These are phyloP conservation scores for Bolboschoenoplectus hybrid DNA, from an alignment of 202 grass and related monocot species.

Conservation along the genomic window DNA sequence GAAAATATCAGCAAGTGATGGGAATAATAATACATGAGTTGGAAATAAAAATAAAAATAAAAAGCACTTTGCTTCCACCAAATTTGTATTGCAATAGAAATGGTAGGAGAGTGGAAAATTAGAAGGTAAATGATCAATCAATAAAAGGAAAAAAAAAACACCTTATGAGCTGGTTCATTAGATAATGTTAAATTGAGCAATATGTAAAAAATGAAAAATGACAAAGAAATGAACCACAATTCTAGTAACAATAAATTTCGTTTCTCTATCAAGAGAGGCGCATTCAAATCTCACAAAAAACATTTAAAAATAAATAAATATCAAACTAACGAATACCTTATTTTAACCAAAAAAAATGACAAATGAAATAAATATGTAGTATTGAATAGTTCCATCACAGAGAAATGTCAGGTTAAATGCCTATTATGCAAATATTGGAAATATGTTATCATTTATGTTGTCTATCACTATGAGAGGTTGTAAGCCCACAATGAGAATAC, in stretches of 20 bases:
- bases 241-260: no score
- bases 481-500: not conserved
- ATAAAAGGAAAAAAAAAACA: not conserved
- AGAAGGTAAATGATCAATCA: not conserved
- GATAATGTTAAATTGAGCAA: not conserved
- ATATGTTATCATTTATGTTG: conserved; percentile 16
- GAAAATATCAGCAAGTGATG: not conserved
- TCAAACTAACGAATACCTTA: not conserved
- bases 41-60: not conserved
- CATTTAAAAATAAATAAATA: no score
- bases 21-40: not conserved
- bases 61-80: not conserved
- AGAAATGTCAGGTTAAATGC: not conserved
- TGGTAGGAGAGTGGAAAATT: not conserved
- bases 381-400: not conserved
- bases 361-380: not conserved
- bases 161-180: no score
- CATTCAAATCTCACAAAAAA: no score
- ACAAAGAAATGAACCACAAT: not conserved
- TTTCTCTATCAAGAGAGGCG: no score
- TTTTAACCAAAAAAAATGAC: not conserved
- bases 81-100: not conserved
- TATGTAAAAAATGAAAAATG: not conserved
- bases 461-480: not conserved
- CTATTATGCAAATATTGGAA: conserved; percentile 11